Conservation (phyloP, 2,329 filamentous ascomycete species). For the Fusarium nelsonii region DNA sequence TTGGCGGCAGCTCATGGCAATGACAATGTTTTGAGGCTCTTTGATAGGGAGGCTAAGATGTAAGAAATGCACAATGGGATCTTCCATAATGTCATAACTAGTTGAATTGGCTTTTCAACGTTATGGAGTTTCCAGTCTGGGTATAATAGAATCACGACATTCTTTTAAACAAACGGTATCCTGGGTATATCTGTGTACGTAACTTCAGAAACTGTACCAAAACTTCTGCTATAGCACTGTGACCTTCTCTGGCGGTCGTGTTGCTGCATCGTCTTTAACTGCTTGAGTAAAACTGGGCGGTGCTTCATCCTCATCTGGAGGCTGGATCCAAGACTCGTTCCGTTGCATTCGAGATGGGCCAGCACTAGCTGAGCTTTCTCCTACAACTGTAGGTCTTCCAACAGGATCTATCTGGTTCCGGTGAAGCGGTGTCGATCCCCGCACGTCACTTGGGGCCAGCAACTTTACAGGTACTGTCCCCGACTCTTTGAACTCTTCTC, state of each 20-base stretch:
- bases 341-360: neutral
- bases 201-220: too few relatives aligned
- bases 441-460: conserved; percentile 18
- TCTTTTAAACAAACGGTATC: too few relatives aligned
- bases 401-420: too few relatives aligned
- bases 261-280: neutral
- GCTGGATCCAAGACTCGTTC: conserved; percentile 20
- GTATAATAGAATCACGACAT: neutral
- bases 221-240: too few relatives aligned
- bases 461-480: conserved; percentile 7
- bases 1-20: conserved; percentile 15
- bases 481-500: neutral
- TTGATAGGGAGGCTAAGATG: conserved; percentile 7
- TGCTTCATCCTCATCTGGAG: conserved; percentile 7
- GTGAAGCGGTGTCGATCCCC: neutral
- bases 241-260: neutral
- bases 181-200: too few relatives aligned
- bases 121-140: neutral
- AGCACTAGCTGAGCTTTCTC: neutral
- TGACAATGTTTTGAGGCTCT: conserved; percentile 19
- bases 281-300: conserved; percentile 19
- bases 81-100: neutral
- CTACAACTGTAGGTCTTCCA: neutral
- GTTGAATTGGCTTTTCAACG: neutral
- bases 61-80: neutral